Evolutionary conservation across 1,139 yeast species (phyloP), one percentile per base, ranked within the genome.

Genomic region (Diutina neorugosa): DNA sequence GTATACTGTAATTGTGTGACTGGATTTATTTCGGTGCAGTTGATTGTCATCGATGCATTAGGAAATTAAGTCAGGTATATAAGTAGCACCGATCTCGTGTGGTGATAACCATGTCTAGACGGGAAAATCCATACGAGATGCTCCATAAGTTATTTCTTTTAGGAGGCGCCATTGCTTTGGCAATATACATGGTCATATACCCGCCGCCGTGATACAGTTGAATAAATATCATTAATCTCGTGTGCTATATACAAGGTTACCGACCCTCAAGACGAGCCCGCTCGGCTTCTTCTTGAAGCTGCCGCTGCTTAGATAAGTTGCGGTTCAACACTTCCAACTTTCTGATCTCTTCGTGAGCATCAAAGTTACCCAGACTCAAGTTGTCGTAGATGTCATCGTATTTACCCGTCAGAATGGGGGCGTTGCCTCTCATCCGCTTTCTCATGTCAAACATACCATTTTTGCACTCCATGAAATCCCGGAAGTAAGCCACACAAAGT

Each of bases 361-460:
- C 84, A 63, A 86, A 90, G 55, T 90, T 77, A 0, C 98, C 98
- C 3, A 73, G 67, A 0, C 91, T 83, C 56, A 93, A 72, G 57
- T 86, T 85, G 44, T 84, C 88, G 59, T 85, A 86, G 53, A 88
- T 88, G 55, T 87, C 93, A 62, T 91, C 96, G 67, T 85, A 91
- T 63, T 84, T 86, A 0, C 98, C 98, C 1, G 96, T 87, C 9
- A 96, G 88, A 52, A 88, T 69, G 0, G 98, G 91, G 0, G 95
- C 98, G 63, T 93, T 93, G 8, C 98, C 98, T 64, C 88, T 77
- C 73, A 93, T 87, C 60, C 98, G 78, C 66, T 90, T 91, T 5
- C 93, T 71, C 95, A 89, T 89, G 63, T 90, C 96, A 55, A 87
- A 83, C 62, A 81, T 80, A 16, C 96, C 96, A 61, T 81, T 77